Evolutionary conservation across 1,284 basidiomycete species (phyloP).

Genomic region (Lignosus rhinocerotis): DNA sequence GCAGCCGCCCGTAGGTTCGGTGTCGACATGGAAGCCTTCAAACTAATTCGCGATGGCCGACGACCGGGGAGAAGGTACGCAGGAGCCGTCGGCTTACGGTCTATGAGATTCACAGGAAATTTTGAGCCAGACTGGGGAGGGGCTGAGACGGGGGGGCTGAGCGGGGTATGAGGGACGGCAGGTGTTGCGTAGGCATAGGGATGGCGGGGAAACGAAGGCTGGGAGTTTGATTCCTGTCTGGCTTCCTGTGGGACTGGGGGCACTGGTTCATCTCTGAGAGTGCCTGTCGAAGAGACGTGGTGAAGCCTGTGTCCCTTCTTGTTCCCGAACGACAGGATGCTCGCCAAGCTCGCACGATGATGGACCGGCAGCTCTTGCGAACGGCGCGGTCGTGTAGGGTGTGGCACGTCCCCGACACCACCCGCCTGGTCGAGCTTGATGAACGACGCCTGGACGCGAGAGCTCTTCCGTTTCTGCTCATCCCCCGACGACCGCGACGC

Average conservation of each 20-base stretch:
- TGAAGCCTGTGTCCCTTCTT: conserved; percentile 32
- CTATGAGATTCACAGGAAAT: conserved; percentile 24
- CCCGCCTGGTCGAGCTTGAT: conserved; percentile 46
- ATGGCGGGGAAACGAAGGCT: conserved; percentile 35
- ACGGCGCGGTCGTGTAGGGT: conserved; percentile 35
- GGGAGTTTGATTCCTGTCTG: conserved; percentile 4
- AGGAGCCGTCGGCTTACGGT: conserved; percentile 18
- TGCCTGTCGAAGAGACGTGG: conserved; percentile 24
- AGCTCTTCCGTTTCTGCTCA: conserved; percentile 13
- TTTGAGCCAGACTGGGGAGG: conserved; percentile 11
- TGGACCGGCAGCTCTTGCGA: conserved; percentile 26
- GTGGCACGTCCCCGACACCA: conserved; percentile 62
- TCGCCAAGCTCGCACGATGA: conserved; percentile 48
- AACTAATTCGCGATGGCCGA: conserved; percentile 23
- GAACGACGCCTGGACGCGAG: conserved; percentile 35
- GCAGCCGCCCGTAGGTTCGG: conserved; percentile 52
- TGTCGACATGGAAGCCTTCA: conserved; percentile 59
- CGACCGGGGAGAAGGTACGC: conserved; percentile 28
- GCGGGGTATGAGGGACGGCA: conserved; percentile 16
- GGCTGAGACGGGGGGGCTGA: conserved; percentile 23
- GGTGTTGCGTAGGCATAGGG: conserved; percentile 53
- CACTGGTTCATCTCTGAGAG: conserved; percentile 15
- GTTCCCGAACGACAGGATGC: conserved; percentile 46
- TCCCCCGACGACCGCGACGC: conserved; percentile 24
- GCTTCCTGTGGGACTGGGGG: conserved; percentile 8